A percentile compares a stretch with the other conserved stretches of the same genome.
Conservation (phyloP, 306 rosid genomes). For the Corylus avellana region DNA sequence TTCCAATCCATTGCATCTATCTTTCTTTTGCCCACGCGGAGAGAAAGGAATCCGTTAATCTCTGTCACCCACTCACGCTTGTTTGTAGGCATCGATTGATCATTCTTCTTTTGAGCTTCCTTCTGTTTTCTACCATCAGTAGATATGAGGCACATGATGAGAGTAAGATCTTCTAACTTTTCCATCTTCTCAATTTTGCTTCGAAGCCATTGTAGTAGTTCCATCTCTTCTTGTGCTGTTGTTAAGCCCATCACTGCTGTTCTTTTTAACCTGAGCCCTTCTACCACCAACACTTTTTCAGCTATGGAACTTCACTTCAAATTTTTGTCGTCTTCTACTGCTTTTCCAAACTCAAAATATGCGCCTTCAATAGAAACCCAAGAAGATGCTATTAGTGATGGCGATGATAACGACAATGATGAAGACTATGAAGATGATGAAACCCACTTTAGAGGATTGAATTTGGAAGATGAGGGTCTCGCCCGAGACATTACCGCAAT, state of each 20-base stretch:
- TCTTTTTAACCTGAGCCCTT: conserved; percentile 29
- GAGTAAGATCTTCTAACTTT: conserved; percentile 35
- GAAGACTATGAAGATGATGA: conserved; percentile 26
- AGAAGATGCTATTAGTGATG: conserved; percentile 16
- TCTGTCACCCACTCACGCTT: neutral
- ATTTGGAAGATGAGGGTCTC: conserved; percentile 40
- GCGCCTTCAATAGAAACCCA: conserved; percentile 15
- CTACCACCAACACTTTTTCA: conserved; percentile 7
- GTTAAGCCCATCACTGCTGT: conserved; percentile 27
- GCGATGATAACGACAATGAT: conserved; percentile 5
- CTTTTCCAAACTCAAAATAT: conserved; percentile 26
- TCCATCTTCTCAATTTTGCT: conserved; percentile 32
- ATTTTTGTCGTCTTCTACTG: conserved; percentile 28
- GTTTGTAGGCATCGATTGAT: neutral
- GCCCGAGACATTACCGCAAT: conserved; percentile 45
- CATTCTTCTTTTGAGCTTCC: neutral
- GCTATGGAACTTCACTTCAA: conserved; percentile 17
- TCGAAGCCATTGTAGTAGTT: conserved; percentile 18
- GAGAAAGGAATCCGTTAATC: neutral
- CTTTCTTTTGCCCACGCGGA: neutral
- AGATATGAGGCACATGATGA: conserved; percentile 35
- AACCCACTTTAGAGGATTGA: conserved; percentile 17
- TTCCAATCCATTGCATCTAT: neutral
- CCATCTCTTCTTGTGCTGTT: conserved; percentile 9
- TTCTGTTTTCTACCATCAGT: neutral